These are phyloP conservation scores for Suillus fuscotomentosus DNA, from an alignment of 768 basidiomycete genomes.

Conservation along the genomic window DNA sequence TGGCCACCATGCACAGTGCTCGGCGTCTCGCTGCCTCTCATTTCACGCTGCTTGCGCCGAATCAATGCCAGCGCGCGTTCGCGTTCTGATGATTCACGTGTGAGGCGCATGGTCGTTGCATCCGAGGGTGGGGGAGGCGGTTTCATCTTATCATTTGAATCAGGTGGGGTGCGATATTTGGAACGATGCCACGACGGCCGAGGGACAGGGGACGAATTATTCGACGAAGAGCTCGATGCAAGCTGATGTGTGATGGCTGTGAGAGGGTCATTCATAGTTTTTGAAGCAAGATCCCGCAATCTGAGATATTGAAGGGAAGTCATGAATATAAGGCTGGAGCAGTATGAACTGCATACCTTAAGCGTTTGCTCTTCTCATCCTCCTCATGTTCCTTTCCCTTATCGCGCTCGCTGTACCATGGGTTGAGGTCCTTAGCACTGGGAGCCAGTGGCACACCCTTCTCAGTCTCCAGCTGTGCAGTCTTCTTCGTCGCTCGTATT, in stretches of 20 bases:
- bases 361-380: conserved; percentile 27
- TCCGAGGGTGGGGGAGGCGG: conserved; percentile 22
- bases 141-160: conserved; percentile 6
- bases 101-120: conserved; percentile 52
- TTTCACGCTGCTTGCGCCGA: conserved; percentile 60
- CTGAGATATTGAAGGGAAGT: conserved; percentile 33
- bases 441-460: conserved; percentile 76
- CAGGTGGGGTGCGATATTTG: conserved; percentile 15
- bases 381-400: conserved; percentile 25
- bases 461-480: conserved; percentile 52
- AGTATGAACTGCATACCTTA: conserved; percentile 29
- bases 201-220: conserved; percentile 20
- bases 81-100: conserved; percentile 74
- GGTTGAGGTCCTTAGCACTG: conserved; percentile 70
- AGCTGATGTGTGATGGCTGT: conserved; percentile 71
- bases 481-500: conserved; percentile 49
- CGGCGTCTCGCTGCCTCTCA: conserved; percentile 65
- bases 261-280: conserved; percentile 68
- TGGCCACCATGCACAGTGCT: conserved; percentile 57
- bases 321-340: not conserved
- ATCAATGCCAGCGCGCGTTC: conserved; percentile 75
- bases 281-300: conserved; percentile 59
- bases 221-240: conserved; percentile 36
- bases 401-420: conserved; percentile 60
- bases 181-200: conserved; percentile 17